Percentiles rank a stretch among this genome's conserved stretches.
Conservation (phyloP, 192 early-diverging fungal species). For the Pilaira anomala region DNA sequence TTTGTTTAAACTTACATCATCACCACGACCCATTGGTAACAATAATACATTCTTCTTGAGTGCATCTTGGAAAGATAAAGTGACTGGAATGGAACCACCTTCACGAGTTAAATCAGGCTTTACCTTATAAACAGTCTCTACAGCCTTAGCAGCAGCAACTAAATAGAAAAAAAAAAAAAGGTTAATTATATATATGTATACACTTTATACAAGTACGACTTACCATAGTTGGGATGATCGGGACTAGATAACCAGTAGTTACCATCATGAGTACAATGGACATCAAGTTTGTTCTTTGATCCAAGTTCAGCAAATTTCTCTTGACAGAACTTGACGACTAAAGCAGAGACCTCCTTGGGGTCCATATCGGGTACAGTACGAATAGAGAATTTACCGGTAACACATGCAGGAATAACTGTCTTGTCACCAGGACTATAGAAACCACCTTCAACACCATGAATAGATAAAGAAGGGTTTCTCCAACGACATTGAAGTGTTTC, state of each 20-base stretch:
- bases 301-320: slow-evolving; percentile 88
- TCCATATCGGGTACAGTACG: slow-evolving; percentile 93
- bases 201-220: slow-evolving; percentile 8
- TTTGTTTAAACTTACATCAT: slow-evolving; percentile 55
- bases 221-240: slow-evolving; percentile 89
- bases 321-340: slow-evolving; percentile 71
- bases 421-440: slow-evolving; percentile 92
- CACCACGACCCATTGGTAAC: slow-evolving; percentile 91
- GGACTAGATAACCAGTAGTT: slow-evolving; percentile 90
- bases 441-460: slow-evolving; percentile 97
- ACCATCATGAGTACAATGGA: slow-evolving; percentile 79
- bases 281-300: slow-evolving; percentile 78
- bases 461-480: slow-evolving; percentile 92
- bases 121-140: slow-evolving; percentile 86
- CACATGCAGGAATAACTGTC: slow-evolving; percentile 95
- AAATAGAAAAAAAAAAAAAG: background rate
- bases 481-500: slow-evolving; percentile 88
- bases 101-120: slow-evolving; percentile 96
- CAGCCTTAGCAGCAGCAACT: slow-evolving; percentile 87
- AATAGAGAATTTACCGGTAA: slow-evolving; percentile 98
- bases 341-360: slow-evolving; percentile 71
- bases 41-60: slow-evolving; percentile 87
- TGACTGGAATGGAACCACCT: slow-evolving; percentile 97
- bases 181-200: background rate
- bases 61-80: slow-evolving; percentile 95